Percentiles rank a stretch among this genome's conserved stretches.
Conservation (phyloP, 257 asterid species). For the Ocimum tenuiflorum region DNA sequence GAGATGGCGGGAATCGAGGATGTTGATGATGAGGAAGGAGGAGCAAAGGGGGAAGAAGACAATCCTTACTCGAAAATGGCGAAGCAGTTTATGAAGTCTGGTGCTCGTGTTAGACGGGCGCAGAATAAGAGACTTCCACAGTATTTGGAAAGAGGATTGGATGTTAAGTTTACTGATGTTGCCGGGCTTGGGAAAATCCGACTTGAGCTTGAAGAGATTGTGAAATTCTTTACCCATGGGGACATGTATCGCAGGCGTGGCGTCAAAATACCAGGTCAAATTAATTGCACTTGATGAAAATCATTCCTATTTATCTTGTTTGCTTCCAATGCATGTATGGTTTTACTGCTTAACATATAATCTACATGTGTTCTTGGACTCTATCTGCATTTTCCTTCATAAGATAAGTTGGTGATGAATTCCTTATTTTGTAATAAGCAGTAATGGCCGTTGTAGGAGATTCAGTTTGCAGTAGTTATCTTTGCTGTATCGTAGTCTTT, state of each 20-base stretch:
- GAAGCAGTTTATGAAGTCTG: conserved; percentile 79
- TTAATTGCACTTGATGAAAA: conserved; percentile 10
- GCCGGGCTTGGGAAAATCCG: conserved; percentile 97
- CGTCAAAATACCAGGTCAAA: conserved; percentile 86
- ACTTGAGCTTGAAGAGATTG: conserved; percentile 95
- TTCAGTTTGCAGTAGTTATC: not conserved
- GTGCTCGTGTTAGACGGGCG: conserved; percentile 86
- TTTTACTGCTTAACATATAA: not conserved
- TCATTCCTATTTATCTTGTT: not conserved
- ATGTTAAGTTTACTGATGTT: conserved; percentile 90
- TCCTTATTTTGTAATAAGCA: not conserved
- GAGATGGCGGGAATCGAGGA: conserved; percentile 58
- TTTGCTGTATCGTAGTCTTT: not conserved
- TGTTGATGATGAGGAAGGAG: conserved; percentile 62
- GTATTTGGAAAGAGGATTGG: conserved; percentile 73
- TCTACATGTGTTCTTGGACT: not conserved
- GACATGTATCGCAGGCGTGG: conserved; percentile 96
- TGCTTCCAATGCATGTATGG: not conserved
- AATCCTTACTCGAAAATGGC: conserved; percentile 71
- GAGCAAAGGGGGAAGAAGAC: conserved; percentile 53
- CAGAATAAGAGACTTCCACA: conserved; percentile 61
- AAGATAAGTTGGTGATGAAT: not conserved
- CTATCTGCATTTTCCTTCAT: not conserved
- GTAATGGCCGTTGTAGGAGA: not conserved
- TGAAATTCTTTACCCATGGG: conserved; percentile 95